Evolutionary conservation across 306 rosid species (phyloP), one percentile per base, ranked within the genome.

Genomic region (Purshia tridentata): DNA sequence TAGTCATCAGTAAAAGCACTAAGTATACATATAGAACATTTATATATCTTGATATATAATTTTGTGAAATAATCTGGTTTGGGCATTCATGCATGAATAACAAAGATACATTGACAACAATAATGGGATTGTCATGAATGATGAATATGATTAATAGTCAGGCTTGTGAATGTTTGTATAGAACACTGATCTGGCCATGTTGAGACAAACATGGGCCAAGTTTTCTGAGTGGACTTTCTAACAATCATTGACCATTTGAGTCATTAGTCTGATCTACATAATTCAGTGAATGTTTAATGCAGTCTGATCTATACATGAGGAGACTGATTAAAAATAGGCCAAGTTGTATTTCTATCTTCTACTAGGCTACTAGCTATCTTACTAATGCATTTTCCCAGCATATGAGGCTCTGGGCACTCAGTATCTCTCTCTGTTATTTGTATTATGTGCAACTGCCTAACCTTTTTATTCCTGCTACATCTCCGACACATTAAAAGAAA

Each of bases 401-500:
- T 20, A 42, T 20, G 42, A 8, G 64, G 56, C 72, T 16, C 29
- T 23, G 67, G 50, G 66, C 60, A 52, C 64, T 22, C 61, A 3
- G 53, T 47, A 45, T 72, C 29, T 55, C 18, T 58, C 57, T 37
- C 64, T 80, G 65, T 66, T 59, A 13, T 75, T 51, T 66, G 64
- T 66, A 6, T 62, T 58, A 54, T 75, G 59, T 74, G 51, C 61
- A 72, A 55, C 62, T 62, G 49, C 76, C 78, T 88, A 75, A 85
- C 39, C 65, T 72, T 44, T 82, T 77, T 75, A 65, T 72, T 47
- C 77, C 18, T 83, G 60, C 66, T 75, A 75, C 80, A 78, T 77
- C 14, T 67, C 87, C 89, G 99, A 91, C 76, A 80, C 90, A 72
- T 91, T 88, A 82, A 86, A 89, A 82, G 93, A 86, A 55, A 87